Conservation (phyloP, 2,329 filamentous ascomycete genomes). For the Beauveria brongniartii region DNA sequence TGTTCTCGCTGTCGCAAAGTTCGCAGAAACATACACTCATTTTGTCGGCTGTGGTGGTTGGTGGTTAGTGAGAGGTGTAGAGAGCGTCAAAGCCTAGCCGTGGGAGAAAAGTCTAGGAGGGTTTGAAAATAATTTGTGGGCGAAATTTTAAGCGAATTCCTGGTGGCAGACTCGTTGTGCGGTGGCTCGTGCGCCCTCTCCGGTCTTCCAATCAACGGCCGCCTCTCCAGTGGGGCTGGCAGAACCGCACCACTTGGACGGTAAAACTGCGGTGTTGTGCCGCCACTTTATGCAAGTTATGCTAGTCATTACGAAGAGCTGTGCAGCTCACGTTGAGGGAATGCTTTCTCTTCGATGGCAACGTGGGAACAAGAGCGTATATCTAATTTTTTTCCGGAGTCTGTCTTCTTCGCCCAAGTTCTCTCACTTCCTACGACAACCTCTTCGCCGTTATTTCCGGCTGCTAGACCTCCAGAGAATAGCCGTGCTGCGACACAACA, state of each 20-base stretch:
- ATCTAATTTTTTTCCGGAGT: too few species aligned
- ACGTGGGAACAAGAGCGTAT: too few species aligned
- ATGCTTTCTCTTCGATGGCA: too few species aligned
- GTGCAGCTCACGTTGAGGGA: neutral
- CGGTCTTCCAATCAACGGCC: neutral
- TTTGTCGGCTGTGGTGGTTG: slow-evolving; percentile 30
- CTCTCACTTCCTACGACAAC: too few species aligned
- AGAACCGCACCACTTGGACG: neutral
- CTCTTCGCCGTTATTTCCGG: too few species aligned
- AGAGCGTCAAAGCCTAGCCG: slow-evolving; percentile 1
- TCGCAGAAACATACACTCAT: slow-evolving; percentile 31
- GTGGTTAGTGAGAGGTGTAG: slow-evolving; percentile 25
- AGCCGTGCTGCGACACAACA: too few species aligned
- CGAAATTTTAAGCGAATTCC: slow-evolving; percentile 30
- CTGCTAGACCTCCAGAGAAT: too few species aligned
- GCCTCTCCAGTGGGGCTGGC: neutral
- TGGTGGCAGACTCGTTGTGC: neutral
- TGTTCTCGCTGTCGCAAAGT: neutral
- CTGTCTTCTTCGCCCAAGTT: too few species aligned
- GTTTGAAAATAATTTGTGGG: slow-evolving; percentile 26
- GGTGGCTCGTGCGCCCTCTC: slow-evolving; percentile 1
- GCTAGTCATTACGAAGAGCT: neutral
- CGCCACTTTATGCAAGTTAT: neutral
- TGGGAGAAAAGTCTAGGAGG: slow-evolving; percentile 13
- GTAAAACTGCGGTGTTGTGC: neutral